These are phyloP conservation scores for Ascocoryne sarcoides DNA, from an alignment of 2,329 filamentous ascomycete genomes.

Conservation along the genomic window DNA sequence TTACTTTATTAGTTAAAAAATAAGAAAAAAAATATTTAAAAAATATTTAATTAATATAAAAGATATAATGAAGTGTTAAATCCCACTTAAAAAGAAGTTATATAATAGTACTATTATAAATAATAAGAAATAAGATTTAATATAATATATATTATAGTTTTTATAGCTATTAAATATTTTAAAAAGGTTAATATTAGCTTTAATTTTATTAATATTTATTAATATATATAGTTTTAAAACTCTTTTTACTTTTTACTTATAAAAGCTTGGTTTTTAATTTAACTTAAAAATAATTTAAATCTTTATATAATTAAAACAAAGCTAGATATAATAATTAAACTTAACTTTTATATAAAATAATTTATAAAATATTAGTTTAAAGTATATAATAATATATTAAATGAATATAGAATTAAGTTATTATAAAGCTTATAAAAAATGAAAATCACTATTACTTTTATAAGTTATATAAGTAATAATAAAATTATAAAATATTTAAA, in stretches of 20 bases:
- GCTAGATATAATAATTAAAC: neutral
- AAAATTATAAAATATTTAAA: neutral
- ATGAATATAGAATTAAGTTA: too few relatives aligned
- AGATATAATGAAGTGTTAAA: too few relatives aligned
- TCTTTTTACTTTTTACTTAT: neutral
- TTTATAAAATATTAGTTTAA: neutral
- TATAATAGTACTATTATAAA: neutral
- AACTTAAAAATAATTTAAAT: neutral
- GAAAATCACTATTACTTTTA: too few relatives aligned
- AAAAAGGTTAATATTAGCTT: neutral
- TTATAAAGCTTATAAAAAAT: too few relatives aligned
- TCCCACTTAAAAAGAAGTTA: too few relatives aligned
- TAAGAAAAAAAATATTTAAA: neutral
- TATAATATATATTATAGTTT: neutral
- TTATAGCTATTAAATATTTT: neutral
- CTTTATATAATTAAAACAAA: neutral
- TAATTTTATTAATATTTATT: neutral
- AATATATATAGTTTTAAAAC: neutral
- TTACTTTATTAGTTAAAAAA: neutral
- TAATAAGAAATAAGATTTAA: neutral
- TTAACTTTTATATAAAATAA: neutral
- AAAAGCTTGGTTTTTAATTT: neutral
- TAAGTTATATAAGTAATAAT: neutral
- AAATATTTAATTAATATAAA: neutral
- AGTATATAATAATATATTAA: too few relatives aligned